phyloP scores from a whole-genome alignment of 139 green algal genomes.

The Pleodorina starrii region DNA sequence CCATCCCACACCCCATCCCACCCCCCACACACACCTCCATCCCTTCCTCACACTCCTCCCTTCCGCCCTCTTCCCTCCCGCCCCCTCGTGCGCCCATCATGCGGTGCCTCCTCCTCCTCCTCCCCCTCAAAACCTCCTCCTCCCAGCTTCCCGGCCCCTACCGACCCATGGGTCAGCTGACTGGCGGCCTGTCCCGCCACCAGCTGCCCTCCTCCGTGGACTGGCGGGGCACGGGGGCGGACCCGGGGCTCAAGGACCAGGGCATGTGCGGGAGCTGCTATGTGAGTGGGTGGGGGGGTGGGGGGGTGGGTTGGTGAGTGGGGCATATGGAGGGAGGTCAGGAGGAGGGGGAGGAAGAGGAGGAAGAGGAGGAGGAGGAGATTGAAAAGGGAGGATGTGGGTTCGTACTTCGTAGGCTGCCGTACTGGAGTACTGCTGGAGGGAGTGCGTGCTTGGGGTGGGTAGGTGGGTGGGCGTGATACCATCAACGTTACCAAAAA shows the following conservation, averaged over 20 bases:
- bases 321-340: neutral
- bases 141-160: conserved; percentile 21
- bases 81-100: too few species aligned
- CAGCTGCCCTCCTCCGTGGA: conserved; percentile 61
- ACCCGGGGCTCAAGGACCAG: conserved; percentile 76
- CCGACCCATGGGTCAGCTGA: conserved; percentile 26
- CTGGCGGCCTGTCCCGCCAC: neutral
- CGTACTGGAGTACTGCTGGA: too few species aligned
- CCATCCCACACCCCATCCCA: too few species aligned
- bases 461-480: too few species aligned
- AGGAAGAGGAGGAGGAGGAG: neutral
- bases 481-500: too few species aligned
- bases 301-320: neutral
- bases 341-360: neutral
- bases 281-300: neutral
- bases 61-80: too few species aligned
- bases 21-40: too few species aligned
- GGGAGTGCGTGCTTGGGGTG: too few species aligned
- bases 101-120: too few species aligned
- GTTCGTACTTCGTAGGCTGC: too few species aligned
- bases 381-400: too few species aligned
- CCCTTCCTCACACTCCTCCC: too few species aligned
- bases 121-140: neutral
- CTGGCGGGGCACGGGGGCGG: conserved; percentile 70
- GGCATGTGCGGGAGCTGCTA: conserved; percentile 45